phyloP scores from a whole-genome alignment of 768 basidiomycete genomes.

The Bullera alba region DNA sequence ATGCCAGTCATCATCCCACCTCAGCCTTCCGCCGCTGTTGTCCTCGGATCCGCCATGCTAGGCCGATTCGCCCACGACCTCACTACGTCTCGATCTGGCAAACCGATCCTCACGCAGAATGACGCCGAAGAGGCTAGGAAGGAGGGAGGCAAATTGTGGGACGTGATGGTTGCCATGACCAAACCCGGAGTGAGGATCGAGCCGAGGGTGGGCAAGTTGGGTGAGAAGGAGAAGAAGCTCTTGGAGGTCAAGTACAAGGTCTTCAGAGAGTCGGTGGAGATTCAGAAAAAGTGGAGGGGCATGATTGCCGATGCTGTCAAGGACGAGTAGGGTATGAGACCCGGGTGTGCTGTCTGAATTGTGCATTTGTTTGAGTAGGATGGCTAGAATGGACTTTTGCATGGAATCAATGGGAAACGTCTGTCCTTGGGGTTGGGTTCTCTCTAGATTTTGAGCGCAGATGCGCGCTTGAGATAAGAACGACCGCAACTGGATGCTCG shows the following conservation, averaged over 20 bases:
- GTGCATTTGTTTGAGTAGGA: no score
- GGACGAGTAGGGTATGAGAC: background rate
- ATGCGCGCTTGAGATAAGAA: no score
- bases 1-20: slow-evolving; percentile 77
- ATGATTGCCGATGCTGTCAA: slow-evolving; percentile 57
- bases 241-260: slow-evolving; percentile 90
- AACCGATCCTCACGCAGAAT: slow-evolving; percentile 46
- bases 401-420: no score
- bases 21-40: slow-evolving; percentile 72
- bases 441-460: no score
- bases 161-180: slow-evolving; percentile 96
- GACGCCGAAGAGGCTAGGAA: slow-evolving; percentile 46
- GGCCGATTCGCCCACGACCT: slow-evolving; percentile 73
- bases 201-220: slow-evolving; percentile 55
- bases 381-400: no score
- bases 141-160: slow-evolving; percentile 68
- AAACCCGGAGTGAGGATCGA: slow-evolving; percentile 65
- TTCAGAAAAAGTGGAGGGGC: slow-evolving; percentile 78
- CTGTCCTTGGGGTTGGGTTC: no score
- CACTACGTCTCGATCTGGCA: slow-evolving; percentile 36
- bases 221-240: slow-evolving; percentile 68
- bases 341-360: no score
- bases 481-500: no score
- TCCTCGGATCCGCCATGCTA: slow-evolving; percentile 88
- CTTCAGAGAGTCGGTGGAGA: slow-evolving; percentile 78